Evolutionary conservation across 345 rosid genomes (phyloP).

Genomic region (Corchorus olitorius): DNA sequence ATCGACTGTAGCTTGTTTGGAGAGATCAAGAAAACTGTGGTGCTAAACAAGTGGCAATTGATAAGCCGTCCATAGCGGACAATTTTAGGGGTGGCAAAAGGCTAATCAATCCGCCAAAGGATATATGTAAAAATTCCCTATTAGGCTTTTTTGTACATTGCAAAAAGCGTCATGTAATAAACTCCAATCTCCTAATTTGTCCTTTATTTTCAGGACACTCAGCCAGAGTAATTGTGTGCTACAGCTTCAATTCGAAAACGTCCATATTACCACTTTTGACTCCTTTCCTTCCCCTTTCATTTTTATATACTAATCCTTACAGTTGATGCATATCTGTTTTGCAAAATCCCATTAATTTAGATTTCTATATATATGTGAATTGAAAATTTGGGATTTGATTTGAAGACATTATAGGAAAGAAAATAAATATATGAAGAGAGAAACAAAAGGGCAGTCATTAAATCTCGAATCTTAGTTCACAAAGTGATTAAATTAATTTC

Average conservation of each 20-base stretch:
- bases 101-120: neutral
- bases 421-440: neutral
- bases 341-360: neutral
- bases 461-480: neutral
- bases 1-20: neutral
- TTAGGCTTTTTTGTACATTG: neutral
- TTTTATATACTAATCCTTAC: neutral
- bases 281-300: neutral
- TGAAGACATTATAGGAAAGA: neutral
- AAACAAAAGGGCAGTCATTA: neutral
- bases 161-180: neutral
- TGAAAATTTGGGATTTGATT: neutral
- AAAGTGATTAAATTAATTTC: neutral
- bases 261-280: neutral
- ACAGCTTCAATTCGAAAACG: neutral
- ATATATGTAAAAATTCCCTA: neutral
- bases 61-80: constrained; percentile 3
- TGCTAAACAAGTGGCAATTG: constrained; percentile 11
- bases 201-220: neutral
- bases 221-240: neutral
- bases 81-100: neutral
- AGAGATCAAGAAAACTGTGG: neutral
- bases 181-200: constrained; percentile 3
- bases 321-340: neutral
- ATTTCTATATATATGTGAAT: neutral